Evolutionary conservation across 1,139 yeast genomes (phyloP), one percentile per base, ranked within the genome.

Genomic region (Candida freyschussii): DNA sequence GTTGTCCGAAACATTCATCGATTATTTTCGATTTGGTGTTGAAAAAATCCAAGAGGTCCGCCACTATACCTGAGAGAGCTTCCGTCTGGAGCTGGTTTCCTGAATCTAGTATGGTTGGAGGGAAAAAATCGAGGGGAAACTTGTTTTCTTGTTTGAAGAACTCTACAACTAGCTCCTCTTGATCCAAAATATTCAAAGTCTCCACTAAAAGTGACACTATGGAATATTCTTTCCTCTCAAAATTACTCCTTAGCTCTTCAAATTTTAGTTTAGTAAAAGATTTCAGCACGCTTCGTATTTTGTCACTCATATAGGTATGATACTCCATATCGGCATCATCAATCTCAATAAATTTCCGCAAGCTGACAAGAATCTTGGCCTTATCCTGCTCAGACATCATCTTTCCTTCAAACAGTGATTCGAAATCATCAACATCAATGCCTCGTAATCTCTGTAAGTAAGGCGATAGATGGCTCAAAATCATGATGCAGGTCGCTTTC

Each of bases 241-340:
- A 72, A 44, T 69, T 75, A 23, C 67, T 60, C 36, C 82, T 93
- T 44, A 87, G 67, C 46, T 86, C 95, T 14, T 43, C 45, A 26
- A 49, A 49, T 18, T 41, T 33, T n/a, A 9, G 5, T 21, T 39
- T 42, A 1, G 50, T 43, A 28, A 36, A 50, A 4, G 9, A 19
- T 10, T 30, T 40, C 6, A 41, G 18, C 16, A 49, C 12, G 5
- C 19, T 32, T 21, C 27, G 30, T 17, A 49, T 24, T 29, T 43
- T 48, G 1, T 17, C 28, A 2, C 17, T 14, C 22, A 29, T 34
- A 8, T 17, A 29, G 2, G 12, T n/a, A 21, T 44, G 34, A 4
- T 30, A n/a, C 11, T 33, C 37, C 3, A 17, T 14, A 32, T 49
- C 53, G 15, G 36, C 44, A 21, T 47, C 36, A 27, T 50, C 53